These are phyloP conservation scores for Penicillium parvum DNA, from an alignment of 495 filamentous ascomycete genomes.

Conservation along the genomic window DNA sequence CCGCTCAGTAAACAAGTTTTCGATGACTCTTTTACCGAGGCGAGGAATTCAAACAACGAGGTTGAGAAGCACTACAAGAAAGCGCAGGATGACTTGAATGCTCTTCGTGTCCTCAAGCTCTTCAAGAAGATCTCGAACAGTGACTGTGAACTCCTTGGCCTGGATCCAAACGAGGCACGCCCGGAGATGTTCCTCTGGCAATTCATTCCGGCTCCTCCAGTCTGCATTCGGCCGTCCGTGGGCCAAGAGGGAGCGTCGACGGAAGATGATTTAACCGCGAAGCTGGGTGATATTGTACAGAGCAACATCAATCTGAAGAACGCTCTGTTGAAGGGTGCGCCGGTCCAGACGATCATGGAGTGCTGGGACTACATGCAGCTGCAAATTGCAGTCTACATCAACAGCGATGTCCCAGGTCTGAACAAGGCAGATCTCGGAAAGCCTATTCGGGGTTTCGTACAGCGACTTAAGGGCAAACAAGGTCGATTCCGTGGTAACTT, in stretches of 20 bases:
- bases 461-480: conserved; percentile 93
- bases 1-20: conserved; percentile 77
- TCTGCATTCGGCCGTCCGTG: conserved; percentile 90
- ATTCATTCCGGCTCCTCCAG: conserved; percentile 87
- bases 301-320: conserved; percentile 79
- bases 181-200: conserved; percentile 99
- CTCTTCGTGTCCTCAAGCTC: conserved; percentile 79
- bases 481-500: conserved; percentile 95
- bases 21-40: conserved; percentile 75
- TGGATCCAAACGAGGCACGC: conserved; percentile 79
- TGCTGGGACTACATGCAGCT: conserved; percentile 96
- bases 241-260: conserved; percentile 86
- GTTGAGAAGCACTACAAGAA: conserved; percentile 87
- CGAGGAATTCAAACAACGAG: conserved; percentile 67
- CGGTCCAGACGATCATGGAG: conserved; percentile 88
- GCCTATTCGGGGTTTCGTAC: conserved; percentile 86
- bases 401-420: conserved; percentile 90
- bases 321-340: conserved; percentile 72
- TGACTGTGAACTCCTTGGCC: conserved; percentile 87
- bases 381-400: conserved; percentile 95
- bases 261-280: conserved; percentile 94
- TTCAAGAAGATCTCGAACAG: conserved; percentile 80
- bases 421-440: conserved; percentile 71
- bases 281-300: conserved; percentile 88
- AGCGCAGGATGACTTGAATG: conserved; percentile 91